Conservation (phyloP, 1,139 yeast genomes). For the Casaregolazyma lundiana region DNA sequence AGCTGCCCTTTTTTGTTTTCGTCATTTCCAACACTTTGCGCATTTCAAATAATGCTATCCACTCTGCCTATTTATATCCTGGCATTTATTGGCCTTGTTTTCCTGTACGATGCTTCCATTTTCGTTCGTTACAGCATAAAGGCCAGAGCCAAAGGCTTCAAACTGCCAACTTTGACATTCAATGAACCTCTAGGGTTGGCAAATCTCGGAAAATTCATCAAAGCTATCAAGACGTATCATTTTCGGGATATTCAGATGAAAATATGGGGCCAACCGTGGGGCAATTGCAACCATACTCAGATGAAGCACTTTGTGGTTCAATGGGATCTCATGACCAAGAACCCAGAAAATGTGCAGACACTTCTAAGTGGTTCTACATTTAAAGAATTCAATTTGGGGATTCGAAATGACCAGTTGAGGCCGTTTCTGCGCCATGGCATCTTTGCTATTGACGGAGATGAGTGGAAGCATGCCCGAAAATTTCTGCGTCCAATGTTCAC, state of each 20-base stretch:
- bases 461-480: conserved; percentile 56
- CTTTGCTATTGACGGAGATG: conserved; percentile 51
- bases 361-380: conserved; percentile 33
- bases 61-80: neutral
- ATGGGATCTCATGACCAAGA: conserved; percentile 14
- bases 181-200: conserved; percentile 6
- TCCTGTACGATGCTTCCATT: neutral
- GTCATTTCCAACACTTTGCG: no score
- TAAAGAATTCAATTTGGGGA: conserved; percentile 49
- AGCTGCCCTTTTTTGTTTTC: no score
- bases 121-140: neutral
- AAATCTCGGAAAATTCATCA: neutral
- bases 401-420: conserved; percentile 39
- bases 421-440: conserved; percentile 55
- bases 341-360: conserved; percentile 11
- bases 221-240: neutral
- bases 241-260: neutral
- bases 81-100: neutral
- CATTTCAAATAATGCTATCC: neutral
- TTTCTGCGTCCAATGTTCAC: conserved; percentile 58
- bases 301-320: conserved; percentile 5
- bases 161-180: neutral
- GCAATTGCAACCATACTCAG: neutral
- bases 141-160: conserved; percentile 3
- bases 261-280: neutral